Evolutionary conservation across 129 eudicot species (phyloP).

Genomic region (Chrysanthemum seticuspe): DNA sequence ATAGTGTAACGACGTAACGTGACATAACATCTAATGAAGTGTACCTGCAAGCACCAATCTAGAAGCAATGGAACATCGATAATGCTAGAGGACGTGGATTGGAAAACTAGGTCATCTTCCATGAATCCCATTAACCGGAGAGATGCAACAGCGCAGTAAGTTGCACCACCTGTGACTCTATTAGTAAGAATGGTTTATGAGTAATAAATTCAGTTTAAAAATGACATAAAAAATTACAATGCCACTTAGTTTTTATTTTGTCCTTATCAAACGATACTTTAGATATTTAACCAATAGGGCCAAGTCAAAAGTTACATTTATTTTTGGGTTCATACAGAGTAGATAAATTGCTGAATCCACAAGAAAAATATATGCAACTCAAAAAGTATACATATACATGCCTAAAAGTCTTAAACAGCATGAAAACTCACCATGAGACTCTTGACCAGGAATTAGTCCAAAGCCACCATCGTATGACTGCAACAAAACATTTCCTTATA

Average conservation of each 20-base stretch:
- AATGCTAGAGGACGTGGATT: slow-evolving; percentile 41
- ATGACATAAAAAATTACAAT: not conserved
- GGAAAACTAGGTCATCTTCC: slow-evolving; percentile 60
- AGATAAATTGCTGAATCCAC: not conserved
- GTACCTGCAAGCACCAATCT: slow-evolving; percentile 88
- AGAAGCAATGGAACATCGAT: slow-evolving; percentile 76
- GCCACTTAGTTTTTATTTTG: too few species aligned
- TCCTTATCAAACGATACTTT: not conserved
- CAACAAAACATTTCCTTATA: slow-evolving; percentile 33
- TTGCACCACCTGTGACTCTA: slow-evolving; percentile 99
- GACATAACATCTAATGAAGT: not conserved
- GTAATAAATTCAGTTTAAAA: slow-evolving; percentile 24
- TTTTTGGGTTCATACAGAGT: not conserved
- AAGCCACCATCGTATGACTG: slow-evolving; percentile 99
- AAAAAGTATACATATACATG: not conserved
- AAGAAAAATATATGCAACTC: not conserved
- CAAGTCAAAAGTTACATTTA: not conserved
- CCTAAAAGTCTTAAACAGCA: slow-evolving; percentile 4
- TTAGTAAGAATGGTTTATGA: slow-evolving; percentile 46
- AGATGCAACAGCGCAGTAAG: slow-evolving; percentile 96
- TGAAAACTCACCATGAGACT: slow-evolving; percentile 87
- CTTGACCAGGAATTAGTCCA: slow-evolving; percentile 88
- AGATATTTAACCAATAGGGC: slow-evolving; percentile 1
- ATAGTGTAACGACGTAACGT: slow-evolving; percentile 1
- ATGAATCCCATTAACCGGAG: slow-evolving; percentile 88